Evolutionary conservation across 768 basidiomycete species (phyloP), one percentile per base, ranked within the genome.

Genomic region (Tulasnella sp.): DNA sequence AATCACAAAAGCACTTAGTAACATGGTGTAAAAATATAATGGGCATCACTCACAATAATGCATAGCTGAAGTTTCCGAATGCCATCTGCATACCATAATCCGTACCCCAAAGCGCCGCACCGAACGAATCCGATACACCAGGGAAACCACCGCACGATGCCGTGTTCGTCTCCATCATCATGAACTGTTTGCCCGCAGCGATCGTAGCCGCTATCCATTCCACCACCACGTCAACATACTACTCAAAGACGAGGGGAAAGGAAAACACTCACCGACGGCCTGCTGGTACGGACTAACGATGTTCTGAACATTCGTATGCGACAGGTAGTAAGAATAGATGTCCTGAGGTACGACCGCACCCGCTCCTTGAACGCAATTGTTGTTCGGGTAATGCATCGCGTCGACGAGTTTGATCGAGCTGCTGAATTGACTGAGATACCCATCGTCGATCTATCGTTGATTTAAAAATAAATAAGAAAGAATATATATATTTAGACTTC

Each of bases 131-230:
- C 38, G 73, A 75, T 56, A 81, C 64, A 3, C 80, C 80, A 15
- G 74, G 68, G 65, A 79, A 79, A n/a, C 80, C 80, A 60, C 77
- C 78, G 67, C 80, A 81, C 45, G 73, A 75, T 1, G 78, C 79
- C 17, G 76, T 74, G 64, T 78, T 85, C 9, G 81, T 84, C 69
- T 87, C 85, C 63, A 85, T 76, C 83, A 86, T 84, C 55, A 83
- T 64, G 41, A 85, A 69, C 23, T 75, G 75, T 60, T 71, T 72
- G n/a, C 69, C 68, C n/a, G 65, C 63, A 21, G 8, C 58, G 64
- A 79, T 76, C 1, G 71, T 68, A 27, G 70, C 71, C 0, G 66
- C 67, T 59, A 73, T 23, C 19, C 19, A 53, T 19, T 48, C n/a
- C 5, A 5, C 19, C n/a, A 19, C 10, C 26, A 19, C 7, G 8